Percentiles rank a stretch among this genome's conserved stretches.
Conservation (phyloP, 768 basidiomycete species). For the Calocybe indica region DNA sequence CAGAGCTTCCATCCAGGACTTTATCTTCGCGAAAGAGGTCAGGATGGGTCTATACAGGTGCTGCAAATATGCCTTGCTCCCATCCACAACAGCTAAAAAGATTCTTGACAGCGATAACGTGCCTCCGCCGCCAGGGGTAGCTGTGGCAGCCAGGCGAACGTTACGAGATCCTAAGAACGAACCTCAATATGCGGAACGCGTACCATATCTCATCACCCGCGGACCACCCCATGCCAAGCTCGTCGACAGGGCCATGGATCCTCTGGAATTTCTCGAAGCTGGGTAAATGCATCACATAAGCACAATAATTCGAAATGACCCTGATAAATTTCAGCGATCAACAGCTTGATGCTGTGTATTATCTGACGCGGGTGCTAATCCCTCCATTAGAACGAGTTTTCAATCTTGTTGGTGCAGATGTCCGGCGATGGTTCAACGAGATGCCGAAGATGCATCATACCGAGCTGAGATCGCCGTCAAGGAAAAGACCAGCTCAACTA, state of each 20-base stretch:
- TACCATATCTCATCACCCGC: slow-evolving; percentile 82
- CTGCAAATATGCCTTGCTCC: neutral
- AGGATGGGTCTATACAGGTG: slow-evolving; percentile 91
- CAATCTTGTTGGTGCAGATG: slow-evolving; percentile 85
- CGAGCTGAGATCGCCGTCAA: slow-evolving; percentile 28
- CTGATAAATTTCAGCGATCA: slow-evolving; percentile 38
- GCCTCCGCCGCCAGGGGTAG: slow-evolving; percentile 87
- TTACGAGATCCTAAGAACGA: slow-evolving; percentile 75
- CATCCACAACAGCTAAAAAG: neutral
- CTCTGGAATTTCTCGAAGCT: slow-evolving; percentile 61
- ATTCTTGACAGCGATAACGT: slow-evolving; percentile 57
- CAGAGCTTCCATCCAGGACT: slow-evolving; percentile 82
- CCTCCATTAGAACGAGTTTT: slow-evolving; percentile 89
- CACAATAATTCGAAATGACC: neutral
- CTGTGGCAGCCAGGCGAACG: slow-evolving; percentile 75
- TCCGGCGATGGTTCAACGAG: slow-evolving; percentile 79
- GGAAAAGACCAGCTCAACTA: slow-evolving; percentile 16
- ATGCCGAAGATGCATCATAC: slow-evolving; percentile 58
- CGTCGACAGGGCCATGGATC: slow-evolving; percentile 71
- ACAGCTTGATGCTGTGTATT: slow-evolving; percentile 83
- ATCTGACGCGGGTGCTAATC: slow-evolving; percentile 82
- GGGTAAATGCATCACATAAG: slow-evolving; percentile 33
- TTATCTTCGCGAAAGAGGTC: slow-evolving; percentile 93
- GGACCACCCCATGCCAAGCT: slow-evolving; percentile 60
- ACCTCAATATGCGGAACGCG: slow-evolving; percentile 87